These are phyloP conservation scores for Tympanopsis confertula DNA, from an alignment of 2,329 filamentous ascomycete genomes.

Conservation along the genomic window DNA sequence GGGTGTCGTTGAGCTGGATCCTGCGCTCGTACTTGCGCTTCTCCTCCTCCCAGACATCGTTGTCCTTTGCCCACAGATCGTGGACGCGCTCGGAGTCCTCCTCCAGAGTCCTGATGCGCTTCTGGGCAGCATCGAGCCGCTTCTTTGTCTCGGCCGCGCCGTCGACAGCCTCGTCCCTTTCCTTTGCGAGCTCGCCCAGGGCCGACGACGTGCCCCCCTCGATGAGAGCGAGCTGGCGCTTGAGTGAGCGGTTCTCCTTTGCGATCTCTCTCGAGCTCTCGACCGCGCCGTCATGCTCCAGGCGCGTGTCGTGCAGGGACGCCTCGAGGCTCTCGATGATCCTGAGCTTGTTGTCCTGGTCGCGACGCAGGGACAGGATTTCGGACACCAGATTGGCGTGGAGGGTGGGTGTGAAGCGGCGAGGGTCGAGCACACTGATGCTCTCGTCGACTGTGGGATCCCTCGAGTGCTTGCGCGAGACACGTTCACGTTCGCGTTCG, in stretches of 20 bases:
- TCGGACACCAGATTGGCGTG: slow-evolving; percentile 92
- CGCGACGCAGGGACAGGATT: slow-evolving; percentile 74
- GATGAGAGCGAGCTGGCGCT: slow-evolving; percentile 73
- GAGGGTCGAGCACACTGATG: slow-evolving; percentile 70
- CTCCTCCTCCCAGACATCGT: slow-evolving; percentile 73
- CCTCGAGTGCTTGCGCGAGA: slow-evolving; percentile 38
- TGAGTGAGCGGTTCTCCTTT: slow-evolving; percentile 70
- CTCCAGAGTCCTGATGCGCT: slow-evolving; percentile 67
- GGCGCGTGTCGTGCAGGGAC: slow-evolving; percentile 56
- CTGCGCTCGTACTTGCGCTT: slow-evolving; percentile 72
- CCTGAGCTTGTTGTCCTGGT: slow-evolving; percentile 80
- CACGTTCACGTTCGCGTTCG: slow-evolving; percentile 26
- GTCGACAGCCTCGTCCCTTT: slow-evolving; percentile 75
- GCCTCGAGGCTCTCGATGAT: slow-evolving; percentile 77
- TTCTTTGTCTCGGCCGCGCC: slow-evolving; percentile 60
- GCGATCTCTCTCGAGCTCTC: slow-evolving; percentile 47
- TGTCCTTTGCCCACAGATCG: slow-evolving; percentile 73
- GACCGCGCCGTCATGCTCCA: slow-evolving; percentile 64
- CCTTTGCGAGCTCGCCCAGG: slow-evolving; percentile 68
- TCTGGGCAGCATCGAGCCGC: slow-evolving; percentile 68
- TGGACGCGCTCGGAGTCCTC: slow-evolving; percentile 73
- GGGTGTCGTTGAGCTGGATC: slow-evolving; percentile 78
- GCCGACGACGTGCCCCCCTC: slow-evolving; percentile 83
- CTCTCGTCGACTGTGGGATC: slow-evolving; percentile 56
- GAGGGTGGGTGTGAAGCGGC: slow-evolving; percentile 85